Conservation (phyloP, 352 stramenopile genomes). For the Phytopythium aichiense region DNA sequence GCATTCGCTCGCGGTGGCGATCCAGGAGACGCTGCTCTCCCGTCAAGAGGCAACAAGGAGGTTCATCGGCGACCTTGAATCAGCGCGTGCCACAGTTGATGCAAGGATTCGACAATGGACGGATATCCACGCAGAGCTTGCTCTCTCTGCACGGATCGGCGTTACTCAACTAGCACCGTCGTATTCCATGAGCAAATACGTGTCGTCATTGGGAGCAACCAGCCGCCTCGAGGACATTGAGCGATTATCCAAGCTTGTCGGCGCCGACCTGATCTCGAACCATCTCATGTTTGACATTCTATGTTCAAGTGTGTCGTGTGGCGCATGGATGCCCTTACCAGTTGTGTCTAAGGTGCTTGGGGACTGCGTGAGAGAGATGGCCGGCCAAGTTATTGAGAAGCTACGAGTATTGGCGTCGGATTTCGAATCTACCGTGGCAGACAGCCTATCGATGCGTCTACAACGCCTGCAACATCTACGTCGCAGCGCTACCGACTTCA, state of each 20-base stretch:
- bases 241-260: neutral
- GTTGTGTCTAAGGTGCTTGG: neutral
- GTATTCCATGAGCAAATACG: neutral
- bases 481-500: too few relatives aligned
- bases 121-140: slow-evolving; percentile 13
- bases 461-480: neutral
- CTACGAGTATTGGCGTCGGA: neutral
- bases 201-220: too few relatives aligned
- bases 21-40: slow-evolving; percentile 7
- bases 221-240: neutral
- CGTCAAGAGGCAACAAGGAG: slow-evolving; percentile 6
- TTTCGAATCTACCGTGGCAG: neutral
- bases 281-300: neutral
- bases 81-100: neutral
- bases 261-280: neutral
- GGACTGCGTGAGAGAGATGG: neutral
- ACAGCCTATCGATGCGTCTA: neutral
- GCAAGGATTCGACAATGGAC: slow-evolving; percentile 10
- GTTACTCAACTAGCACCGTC: neutral
- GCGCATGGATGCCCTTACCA: neutral
- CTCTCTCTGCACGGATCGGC: neutral
- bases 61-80: slow-evolving; percentile 2
- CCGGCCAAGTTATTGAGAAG: neutral
- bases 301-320: neutral
- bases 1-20: slow-evolving; percentile 15